Base-by-base conservation (phyloP, 768 basidiomycete genomes). In the Porpolomopsis calyptriformis region DNA sequence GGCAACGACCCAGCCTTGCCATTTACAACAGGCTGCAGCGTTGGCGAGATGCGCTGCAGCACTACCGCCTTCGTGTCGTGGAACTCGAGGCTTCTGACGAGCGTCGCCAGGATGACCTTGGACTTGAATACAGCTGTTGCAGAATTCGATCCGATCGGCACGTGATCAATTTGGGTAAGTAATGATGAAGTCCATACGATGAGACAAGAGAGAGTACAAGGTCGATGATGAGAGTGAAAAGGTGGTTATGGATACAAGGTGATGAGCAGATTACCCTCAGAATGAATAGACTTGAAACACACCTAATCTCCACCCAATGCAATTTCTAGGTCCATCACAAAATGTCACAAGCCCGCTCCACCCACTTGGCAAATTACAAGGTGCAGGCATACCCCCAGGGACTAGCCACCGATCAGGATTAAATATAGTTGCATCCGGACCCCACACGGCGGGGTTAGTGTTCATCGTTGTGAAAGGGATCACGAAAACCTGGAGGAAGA, bases 301-400 rank as follows among this genome's bases (percentile, higher is more conserved):
- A 61, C 60, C 62, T 34, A 70, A 55, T 6, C 67, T 57, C 56
- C 61, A 68, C 18, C 69, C 69, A 47, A 70, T 54, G 53, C 70
- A 71, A 40, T 60, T 66, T 18, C 69, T 50, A 10, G 68, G 68
- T 3, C 70, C 70, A 49, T 70, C 69, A 47, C 60, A 60, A 57
- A 72, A 72, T 24, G 69, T 58, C 11, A 63, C 52, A 10, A 67
- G 49, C 12, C 60, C 60, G 41, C 60, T 62, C 63, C 65, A 70
- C 10, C 69, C 70, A 37, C 49, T 48, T 40, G 66, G 62, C 12
- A 66, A 56, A 16, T 59, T 51, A 25, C 53, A 47, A 16, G 56
- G 48, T 14, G 62, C 22, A 25, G 62, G 61, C 4, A 64, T 50
- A 29, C 59, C 58, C n/a, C 52, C 58, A 1, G 59, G 55, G 29